phyloP scores from a whole-genome alignment of 495 filamentous ascomycete genomes.

The Daldinia vernicosa region DNA sequence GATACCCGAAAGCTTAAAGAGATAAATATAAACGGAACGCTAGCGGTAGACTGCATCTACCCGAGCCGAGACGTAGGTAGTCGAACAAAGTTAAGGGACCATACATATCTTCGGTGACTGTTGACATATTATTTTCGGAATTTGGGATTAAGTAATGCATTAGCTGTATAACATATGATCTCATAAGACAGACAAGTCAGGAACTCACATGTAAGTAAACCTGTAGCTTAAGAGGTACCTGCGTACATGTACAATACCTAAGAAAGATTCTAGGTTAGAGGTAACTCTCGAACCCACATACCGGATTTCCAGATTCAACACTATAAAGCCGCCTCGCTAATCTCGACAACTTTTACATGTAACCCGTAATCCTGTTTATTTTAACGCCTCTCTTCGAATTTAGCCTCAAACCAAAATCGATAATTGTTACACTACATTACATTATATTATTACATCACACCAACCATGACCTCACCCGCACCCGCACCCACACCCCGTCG shows the following conservation, averaged over 20 bases:
- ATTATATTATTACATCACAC: neutral
- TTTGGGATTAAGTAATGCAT: neutral
- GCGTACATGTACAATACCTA: neutral
- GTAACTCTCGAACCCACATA: neutral
- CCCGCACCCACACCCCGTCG: conserved; percentile 54
- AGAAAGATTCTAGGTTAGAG: too few relatives aligned
- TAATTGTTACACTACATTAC: neutral
- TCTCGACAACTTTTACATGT: neutral
- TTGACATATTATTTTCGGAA: neutral
- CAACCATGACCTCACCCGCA: conserved; percentile 39
- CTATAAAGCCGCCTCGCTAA: neutral
- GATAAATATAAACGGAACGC: neutral
- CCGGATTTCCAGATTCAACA: neutral
- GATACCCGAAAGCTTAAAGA: neutral
- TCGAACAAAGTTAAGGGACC: neutral
- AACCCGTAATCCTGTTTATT: neutral
- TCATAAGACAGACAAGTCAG: neutral
- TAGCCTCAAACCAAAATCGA: neutral
- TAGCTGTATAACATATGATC: too few relatives aligned
- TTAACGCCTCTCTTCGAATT: neutral
- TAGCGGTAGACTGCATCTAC: conserved; percentile 3
- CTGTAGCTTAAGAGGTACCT: neutral
- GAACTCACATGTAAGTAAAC: neutral
- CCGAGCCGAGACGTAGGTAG: neutral
- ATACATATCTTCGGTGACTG: neutral